These are phyloP conservation scores for Penicillium vulpinum DNA, from an alignment of 2,329 filamentous ascomycete genomes.

Conservation along the genomic window DNA sequence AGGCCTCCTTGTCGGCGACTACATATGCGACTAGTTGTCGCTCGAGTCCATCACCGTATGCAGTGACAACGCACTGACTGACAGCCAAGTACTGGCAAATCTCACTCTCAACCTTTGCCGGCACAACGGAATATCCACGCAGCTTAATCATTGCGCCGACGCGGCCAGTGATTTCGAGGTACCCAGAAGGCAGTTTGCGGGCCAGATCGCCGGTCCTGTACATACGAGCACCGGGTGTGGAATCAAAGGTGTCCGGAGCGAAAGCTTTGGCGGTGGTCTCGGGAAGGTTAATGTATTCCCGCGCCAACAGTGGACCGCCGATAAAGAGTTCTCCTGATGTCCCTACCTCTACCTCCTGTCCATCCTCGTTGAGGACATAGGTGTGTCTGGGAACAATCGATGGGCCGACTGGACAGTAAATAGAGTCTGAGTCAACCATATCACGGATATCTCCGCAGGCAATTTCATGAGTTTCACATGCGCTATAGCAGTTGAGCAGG, in stretches of 20 bases:
- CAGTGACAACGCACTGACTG: slow-evolving; percentile 68
- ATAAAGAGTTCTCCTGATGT: slow-evolving; percentile 72
- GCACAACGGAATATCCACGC: slow-evolving; percentile 74
- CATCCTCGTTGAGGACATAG: slow-evolving; percentile 71
- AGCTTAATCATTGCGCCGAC: slow-evolving; percentile 81
- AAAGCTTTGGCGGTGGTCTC: slow-evolving; percentile 76
- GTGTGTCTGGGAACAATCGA: slow-evolving; percentile 67
- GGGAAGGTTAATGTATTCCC: slow-evolving; percentile 76
- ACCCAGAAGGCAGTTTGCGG: slow-evolving; percentile 64
- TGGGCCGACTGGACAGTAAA: slow-evolving; percentile 72
- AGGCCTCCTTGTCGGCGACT: slow-evolving; percentile 62
- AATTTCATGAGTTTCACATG: slow-evolving; percentile 78
- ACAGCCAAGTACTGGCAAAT: slow-evolving; percentile 71
- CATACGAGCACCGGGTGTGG: slow-evolving; percentile 63
- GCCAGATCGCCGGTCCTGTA: slow-evolving; percentile 74
- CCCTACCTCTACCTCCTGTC: slow-evolving; percentile 63
- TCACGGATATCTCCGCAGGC: slow-evolving; percentile 72
- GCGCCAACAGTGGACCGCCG: slow-evolving; percentile 70
- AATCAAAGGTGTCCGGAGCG: slow-evolving; percentile 63
- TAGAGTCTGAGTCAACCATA: slow-evolving; percentile 63
- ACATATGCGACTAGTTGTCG: slow-evolving; percentile 75
- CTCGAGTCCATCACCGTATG: slow-evolving; percentile 74
- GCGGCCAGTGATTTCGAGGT: slow-evolving; percentile 73
- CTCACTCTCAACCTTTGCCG: slow-evolving; percentile 72
- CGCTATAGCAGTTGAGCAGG: slow-evolving; percentile 77